Evolutionary conservation across 805 yeast species (phyloP).

Genomic region (Pichia nanzhaoensis): DNA sequence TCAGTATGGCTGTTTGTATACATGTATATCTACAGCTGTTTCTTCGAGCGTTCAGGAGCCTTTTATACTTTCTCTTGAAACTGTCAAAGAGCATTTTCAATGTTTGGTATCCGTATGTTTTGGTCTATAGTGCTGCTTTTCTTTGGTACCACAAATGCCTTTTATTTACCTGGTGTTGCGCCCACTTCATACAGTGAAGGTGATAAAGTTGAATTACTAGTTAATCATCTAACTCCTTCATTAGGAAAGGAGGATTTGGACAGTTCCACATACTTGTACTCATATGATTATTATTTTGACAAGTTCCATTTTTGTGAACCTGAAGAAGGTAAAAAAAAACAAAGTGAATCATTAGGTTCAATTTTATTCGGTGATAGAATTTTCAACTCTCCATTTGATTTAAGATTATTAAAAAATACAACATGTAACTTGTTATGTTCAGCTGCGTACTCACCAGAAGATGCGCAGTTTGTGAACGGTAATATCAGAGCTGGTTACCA

Average conservation of each 20-base stretch:
- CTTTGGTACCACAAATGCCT: conserved; percentile 26
- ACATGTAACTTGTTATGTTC: conserved; percentile 66
- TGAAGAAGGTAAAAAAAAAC: conserved; percentile 54
- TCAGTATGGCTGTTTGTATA: no score
- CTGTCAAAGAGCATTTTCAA: not conserved
- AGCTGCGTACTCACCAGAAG: conserved; percentile 52
- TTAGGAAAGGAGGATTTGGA: conserved; percentile 36
- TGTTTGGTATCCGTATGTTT: not conserved
- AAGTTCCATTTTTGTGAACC: conserved; percentile 84
- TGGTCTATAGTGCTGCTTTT: not conserved
- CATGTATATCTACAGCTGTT: no score
- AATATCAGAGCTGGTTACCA: conserved; percentile 76
- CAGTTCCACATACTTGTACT: conserved; percentile 53
- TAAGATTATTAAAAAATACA: conserved; percentile 69
- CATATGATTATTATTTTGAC: conserved; percentile 78
- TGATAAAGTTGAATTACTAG: conserved; percentile 69
- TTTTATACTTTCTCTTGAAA: not conserved
- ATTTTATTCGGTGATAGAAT: conserved; percentile 94
- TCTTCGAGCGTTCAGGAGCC: no score
- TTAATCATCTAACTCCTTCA: conserved; percentile 86
- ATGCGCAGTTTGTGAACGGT: conserved; percentile 68
- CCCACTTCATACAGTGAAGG: conserved; percentile 80
- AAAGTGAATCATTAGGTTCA: conserved; percentile 86
- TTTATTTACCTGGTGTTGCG: conserved; percentile 93
- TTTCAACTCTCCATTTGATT: conserved; percentile 81